These are phyloP conservation scores for Globisporangium parvum DNA, from an alignment of 352 stramenopile genomes.

Conservation along the genomic window DNA sequence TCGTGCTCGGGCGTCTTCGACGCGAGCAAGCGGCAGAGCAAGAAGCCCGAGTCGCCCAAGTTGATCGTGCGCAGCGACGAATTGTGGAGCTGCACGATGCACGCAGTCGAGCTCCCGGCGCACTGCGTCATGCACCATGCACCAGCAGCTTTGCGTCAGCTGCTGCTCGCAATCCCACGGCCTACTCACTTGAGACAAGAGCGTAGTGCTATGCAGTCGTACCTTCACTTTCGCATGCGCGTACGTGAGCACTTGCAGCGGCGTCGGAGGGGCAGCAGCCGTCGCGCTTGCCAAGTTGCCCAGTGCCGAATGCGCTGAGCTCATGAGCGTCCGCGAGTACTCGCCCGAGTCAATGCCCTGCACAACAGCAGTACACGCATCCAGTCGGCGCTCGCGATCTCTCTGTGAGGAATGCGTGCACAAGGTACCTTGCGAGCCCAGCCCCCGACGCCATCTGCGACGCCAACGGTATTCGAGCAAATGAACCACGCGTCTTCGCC, in stretches of 20 bases:
- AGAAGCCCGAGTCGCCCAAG: constrained; percentile 92
- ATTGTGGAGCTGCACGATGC: constrained; percentile 73
- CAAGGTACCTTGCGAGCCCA: constrained; percentile 72
- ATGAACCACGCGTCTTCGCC: constrained; percentile 87
- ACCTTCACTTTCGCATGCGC: constrained; percentile 64
- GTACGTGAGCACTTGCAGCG: constrained; percentile 62
- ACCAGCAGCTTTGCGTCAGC: constrained; percentile 1
- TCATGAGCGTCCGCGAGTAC: constrained; percentile 84
- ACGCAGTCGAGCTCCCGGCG: constrained; percentile 79
- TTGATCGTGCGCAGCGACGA: constrained; percentile 81
- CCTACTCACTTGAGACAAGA: background rate
- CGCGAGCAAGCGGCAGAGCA: constrained; percentile 74
- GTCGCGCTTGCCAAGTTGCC: constrained; percentile 3
- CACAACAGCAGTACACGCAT: background rate
- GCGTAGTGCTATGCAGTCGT: background rate
- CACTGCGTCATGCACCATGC: constrained; percentile 23
- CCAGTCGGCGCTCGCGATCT: no score
- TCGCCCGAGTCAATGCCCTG: constrained; percentile 84
- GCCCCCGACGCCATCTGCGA: constrained; percentile 82
- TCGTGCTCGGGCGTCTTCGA: constrained; percentile 17
- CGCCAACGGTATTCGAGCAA: constrained; percentile 63
- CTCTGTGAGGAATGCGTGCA: no score
- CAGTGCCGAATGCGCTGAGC: constrained; percentile 29
- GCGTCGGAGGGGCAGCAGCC: constrained; percentile 28
- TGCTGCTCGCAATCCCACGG: background rate